A percentile compares a stretch with the other conserved stretches of the same genome.
Evolutionary conservation across 169 alveolate genomes (phyloP).

Genomic region (Blepharisma undulans): DNA sequence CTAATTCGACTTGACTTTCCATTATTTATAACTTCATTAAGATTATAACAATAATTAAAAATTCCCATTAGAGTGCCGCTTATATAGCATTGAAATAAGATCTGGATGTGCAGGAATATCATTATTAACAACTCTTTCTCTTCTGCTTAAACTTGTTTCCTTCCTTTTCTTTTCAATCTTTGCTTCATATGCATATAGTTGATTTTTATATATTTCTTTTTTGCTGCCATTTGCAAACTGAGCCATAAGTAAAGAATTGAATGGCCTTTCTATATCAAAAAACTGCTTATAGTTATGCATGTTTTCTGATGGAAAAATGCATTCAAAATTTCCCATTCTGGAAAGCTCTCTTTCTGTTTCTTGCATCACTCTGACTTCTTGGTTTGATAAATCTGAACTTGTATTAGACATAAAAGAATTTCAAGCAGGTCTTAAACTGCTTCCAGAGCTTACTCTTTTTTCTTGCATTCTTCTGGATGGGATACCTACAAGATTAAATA

Average conservation of each 20-base stretch:
- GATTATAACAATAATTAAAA: not conserved
- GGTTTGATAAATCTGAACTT: not conserved
- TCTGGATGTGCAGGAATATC: not conserved
- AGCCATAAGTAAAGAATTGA: constrained; percentile 11
- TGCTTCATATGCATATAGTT: not conserved
- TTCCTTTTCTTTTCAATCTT: not conserved
- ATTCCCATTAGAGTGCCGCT: not conserved
- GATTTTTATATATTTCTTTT: constrained; percentile 2
- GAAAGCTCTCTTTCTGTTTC: constrained; percentile 47
- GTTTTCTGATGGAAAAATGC: constrained; percentile 39
- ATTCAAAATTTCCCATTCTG: constrained; percentile 42
- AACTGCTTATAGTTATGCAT: constrained; percentile 22
- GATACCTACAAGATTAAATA: constrained; percentile 71
- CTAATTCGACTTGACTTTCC: constrained; percentile 1
- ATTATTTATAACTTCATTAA: not conserved
- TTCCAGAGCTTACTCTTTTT: not conserved
- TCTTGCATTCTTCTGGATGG: not conserved
- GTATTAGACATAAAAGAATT: not conserved
- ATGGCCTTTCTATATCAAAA: constrained; percentile 31
- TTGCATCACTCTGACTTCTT: constrained; percentile 31
- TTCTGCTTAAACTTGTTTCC: not conserved
- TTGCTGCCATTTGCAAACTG: not conserved
- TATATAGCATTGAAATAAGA: not conserved
- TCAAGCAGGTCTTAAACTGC: constrained; percentile 26
- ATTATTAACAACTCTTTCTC: not conserved